Evolutionary conservation across 1,284 basidiomycete genomes (phyloP), one percentile per base, ranked within the genome.

Genomic region (Testicularia cyperi): DNA sequence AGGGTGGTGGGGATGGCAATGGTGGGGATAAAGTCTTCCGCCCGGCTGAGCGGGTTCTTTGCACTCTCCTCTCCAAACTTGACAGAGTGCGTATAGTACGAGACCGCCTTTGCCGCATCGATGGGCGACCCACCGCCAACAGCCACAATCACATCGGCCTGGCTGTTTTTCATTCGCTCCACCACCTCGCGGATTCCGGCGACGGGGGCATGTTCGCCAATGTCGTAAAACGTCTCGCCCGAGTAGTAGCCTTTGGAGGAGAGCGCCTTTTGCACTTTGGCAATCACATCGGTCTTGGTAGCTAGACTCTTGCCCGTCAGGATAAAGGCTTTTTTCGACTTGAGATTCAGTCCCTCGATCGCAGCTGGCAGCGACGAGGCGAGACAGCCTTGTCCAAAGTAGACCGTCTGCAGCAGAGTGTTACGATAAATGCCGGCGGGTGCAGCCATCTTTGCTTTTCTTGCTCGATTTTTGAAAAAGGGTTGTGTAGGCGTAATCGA

Each of bases 41-140:
- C 29, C 23, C 45, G 29, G 2, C 45, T 60, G 13, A 32, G 13
- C 12, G 42, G 25, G 10, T 45, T 39, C n/a, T 37, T 25, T 4
- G 52, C 52, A 20, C 52, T 52, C 30, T 46, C 29, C 14, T 52
- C 45, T 1, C 47, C 52, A n/a, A 55, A 26, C 19, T 52, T 19
- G 28, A 61, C 41, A 18, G 52, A 40, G 30, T 66, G 54, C 2
- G 45, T 30, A 24, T 49, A 65, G 48, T 45, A 67, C 15, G 45
- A 38, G 15, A 69, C 41, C 6, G 66, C 68, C 37, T 71, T 71
- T 9, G 85, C 79, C 3, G 86, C 86, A 72, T 90, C 88, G 48
- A 88, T 80, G 10, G 88, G 87, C 1, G 86, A 88, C 25, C 88
- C 88, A 22, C 88, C 88, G 3, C 88, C 88, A 22, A 89, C 80